Conservation (phyloP, 1,284 basidiomycete genomes). For the Cutaneotrichosporon sp. region DNA sequence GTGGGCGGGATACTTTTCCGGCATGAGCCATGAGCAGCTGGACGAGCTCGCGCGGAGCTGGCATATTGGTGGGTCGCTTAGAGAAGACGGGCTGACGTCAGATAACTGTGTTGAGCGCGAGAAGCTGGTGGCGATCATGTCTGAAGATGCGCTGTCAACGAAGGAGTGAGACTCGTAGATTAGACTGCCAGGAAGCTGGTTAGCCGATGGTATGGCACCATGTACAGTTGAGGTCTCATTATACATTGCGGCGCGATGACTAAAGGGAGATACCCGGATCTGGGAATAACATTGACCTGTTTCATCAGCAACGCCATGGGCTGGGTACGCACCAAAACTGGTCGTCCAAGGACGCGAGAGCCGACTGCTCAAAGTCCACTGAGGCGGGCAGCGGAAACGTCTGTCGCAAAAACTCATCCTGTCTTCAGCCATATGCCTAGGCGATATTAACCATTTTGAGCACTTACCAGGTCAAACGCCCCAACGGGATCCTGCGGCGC, state of each 20-base stretch:
- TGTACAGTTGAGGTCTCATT: not conserved
- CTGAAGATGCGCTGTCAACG: not conserved
- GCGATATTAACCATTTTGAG: too few relatives aligned
- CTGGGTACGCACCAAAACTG: slow-evolving; percentile 6
- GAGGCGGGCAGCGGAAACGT: not conserved
- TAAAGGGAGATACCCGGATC: not conserved
- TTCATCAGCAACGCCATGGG: not conserved
- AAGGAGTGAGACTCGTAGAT: too few relatives aligned
- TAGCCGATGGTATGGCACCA: not conserved
- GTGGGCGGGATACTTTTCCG: slow-evolving; percentile 61
- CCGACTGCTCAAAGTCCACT: not conserved
- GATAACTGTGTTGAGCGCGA: slow-evolving; percentile 8
- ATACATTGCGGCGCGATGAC: too few relatives aligned
- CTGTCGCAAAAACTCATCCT: slow-evolving; percentile 10
- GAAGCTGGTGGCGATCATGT: slow-evolving; percentile 2
- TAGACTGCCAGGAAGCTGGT: too few relatives aligned
- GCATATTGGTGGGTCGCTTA: slow-evolving; percentile 42
- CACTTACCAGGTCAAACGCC: slow-evolving; percentile 2
- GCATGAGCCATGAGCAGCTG: slow-evolving; percentile 55
- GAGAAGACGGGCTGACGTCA: not conserved
- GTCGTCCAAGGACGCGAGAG: slow-evolving; percentile 5
- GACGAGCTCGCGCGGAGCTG: slow-evolving; percentile 56
- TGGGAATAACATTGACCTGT: slow-evolving; percentile 1
- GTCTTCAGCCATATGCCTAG: too few relatives aligned
- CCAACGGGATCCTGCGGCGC: not conserved